phyloP scores from a whole-genome alignment of 768 basidiomycete genomes.

The Podaxis pistillaris region DNA sequence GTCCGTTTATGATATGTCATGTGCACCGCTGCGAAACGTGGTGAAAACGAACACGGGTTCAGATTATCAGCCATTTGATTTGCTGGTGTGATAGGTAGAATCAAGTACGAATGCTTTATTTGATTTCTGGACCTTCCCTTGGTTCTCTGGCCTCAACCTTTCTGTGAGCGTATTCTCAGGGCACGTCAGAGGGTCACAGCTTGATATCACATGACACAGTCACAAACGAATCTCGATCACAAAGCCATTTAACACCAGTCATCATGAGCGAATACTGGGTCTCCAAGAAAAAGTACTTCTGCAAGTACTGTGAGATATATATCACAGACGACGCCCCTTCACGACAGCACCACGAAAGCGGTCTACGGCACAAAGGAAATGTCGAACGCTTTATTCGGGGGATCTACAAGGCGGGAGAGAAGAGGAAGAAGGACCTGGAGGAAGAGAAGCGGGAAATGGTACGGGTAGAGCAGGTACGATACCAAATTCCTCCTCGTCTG shows the following conservation, averaged over 20 bases:
- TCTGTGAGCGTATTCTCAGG: no score
- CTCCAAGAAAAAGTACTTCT: constrained; percentile 88
- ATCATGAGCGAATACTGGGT: constrained; percentile 92
- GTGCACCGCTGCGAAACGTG: no score
- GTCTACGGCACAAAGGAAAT: constrained; percentile 91
- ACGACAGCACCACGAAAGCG: constrained; percentile 87
- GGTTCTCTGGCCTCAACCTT: no score
- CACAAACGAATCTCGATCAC: neutral
- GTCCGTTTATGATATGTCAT: neutral
- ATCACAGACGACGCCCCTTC: constrained; percentile 97
- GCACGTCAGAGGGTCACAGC: neutral
- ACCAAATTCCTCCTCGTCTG: neutral
- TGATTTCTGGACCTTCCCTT: no score
- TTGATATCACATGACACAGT: neutral
- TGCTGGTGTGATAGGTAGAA: no score
- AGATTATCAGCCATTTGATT: no score
- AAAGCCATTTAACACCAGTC: neutral
- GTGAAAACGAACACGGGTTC: no score
- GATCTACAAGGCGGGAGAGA: constrained; percentile 91
- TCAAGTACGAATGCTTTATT: no score
- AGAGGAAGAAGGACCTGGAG: constrained; percentile 78
- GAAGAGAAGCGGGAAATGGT: constrained; percentile 89
- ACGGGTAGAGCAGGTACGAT: constrained; percentile 72
- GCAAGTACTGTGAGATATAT: constrained; percentile 97
- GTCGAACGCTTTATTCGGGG: constrained; percentile 89